phyloP scores from a whole-genome alignment of 306 rosid genomes.

The Medicago arabica region DNA sequence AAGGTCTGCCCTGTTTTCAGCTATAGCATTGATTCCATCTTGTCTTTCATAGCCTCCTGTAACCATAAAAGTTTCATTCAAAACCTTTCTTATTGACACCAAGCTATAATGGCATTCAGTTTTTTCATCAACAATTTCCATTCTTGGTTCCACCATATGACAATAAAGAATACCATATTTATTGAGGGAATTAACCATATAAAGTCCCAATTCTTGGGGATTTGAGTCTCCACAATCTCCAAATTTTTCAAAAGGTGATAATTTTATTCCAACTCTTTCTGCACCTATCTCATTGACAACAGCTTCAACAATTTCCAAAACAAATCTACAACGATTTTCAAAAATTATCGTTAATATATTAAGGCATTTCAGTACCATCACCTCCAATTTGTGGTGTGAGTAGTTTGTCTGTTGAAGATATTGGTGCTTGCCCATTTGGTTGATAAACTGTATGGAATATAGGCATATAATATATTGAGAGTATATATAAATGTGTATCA shows the following conservation, averaged over 20 bases:
- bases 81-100: not conserved
- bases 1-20: not conserved
- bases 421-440: slow-evolving; percentile 51
- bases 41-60: not conserved
- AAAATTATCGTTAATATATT: too few relatives aligned
- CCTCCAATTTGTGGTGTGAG: slow-evolving; percentile 26
- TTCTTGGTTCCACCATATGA: not conserved
- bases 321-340: not conserved
- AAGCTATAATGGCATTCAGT: not conserved
- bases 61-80: not conserved
- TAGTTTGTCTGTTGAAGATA: slow-evolving; percentile 64
- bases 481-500: too few relatives aligned
- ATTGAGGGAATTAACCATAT: not conserved
- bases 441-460: too few relatives aligned
- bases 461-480: too few relatives aligned
- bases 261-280: not conserved
- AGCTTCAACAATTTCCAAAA: slow-evolving; percentile 39
- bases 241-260: not conserved
- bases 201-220: not conserved
- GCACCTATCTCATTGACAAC: not conserved
- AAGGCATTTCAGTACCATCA: slow-evolving; percentile 32
- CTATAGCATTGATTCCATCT: not conserved
- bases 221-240: not conserved
- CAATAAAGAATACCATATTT: not conserved
- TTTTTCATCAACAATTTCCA: not conserved